Percentiles rank a stretch among this genome's conserved stretches.
phyloP scores from a whole-genome alignment of 176 grass and related monocot genomes.

The Miscanthus lutarioriparius region DNA sequence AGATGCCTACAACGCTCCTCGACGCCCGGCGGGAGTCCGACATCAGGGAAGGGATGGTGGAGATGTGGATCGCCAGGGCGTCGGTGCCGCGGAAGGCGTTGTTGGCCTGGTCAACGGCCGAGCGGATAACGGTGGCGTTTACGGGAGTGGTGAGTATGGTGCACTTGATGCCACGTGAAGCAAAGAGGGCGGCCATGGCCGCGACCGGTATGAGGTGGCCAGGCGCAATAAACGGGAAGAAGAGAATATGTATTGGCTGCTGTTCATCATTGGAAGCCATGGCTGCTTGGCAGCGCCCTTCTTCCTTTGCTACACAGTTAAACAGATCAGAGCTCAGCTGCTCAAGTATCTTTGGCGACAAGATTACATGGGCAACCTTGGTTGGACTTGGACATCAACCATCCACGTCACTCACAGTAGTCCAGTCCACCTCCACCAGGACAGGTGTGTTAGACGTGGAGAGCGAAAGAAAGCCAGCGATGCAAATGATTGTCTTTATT shows the following conservation, averaged over 20 bases:
- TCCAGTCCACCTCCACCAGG: too few relatives aligned
- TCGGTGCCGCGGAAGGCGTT: neutral
- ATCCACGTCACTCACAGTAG: too few relatives aligned
- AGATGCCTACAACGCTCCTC: constrained; percentile 21
- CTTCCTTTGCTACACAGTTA: too few relatives aligned
- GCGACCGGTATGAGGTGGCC: constrained; percentile 54
- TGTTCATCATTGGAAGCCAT: neutral
- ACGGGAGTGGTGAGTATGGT: constrained; percentile 52
- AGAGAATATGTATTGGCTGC: constrained; percentile 41
- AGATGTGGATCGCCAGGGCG: constrained; percentile 12
- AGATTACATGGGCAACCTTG: too few relatives aligned
- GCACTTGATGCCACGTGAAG: constrained; percentile 43
- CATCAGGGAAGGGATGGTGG: constrained; percentile 39
- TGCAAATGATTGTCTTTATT: too few relatives aligned
- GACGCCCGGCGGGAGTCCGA: constrained; percentile 30
- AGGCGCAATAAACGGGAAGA: constrained; percentile 44
- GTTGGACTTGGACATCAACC: too few relatives aligned
- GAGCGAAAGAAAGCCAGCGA: too few relatives aligned
- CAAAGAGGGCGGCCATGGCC: constrained; percentile 46
- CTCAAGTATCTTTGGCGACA: too few relatives aligned
- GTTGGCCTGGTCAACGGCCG: constrained; percentile 42
- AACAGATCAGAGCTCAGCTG: too few relatives aligned
- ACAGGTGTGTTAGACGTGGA: too few relatives aligned
- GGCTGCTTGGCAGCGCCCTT: too few relatives aligned
- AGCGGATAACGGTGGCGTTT: constrained; percentile 27